A percentile compares a stretch with the other conserved stretches of the same genome.
phyloP scores from a whole-genome alignment of 805 yeast species.

The Gaillardinia entomophila region DNA sequence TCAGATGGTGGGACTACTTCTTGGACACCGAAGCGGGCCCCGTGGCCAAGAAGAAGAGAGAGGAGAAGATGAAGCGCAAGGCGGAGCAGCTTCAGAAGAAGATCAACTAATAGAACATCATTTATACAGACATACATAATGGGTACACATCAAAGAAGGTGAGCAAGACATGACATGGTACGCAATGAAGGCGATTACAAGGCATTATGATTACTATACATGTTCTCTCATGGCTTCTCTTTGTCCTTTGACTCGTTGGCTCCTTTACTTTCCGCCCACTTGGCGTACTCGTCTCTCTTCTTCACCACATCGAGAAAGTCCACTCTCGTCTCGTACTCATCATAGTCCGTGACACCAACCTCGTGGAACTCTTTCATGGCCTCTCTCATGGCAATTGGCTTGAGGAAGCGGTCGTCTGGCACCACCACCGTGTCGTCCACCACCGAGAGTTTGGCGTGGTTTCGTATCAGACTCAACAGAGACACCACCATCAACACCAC shows the following conservation, averaged over 20 bases:
- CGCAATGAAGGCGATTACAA: too few relatives aligned
- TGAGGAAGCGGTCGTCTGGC: slow-evolving; percentile 29
- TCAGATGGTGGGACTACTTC: slow-evolving; percentile 53
- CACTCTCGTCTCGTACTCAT: slow-evolving; percentile 43
- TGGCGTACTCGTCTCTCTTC: slow-evolving; percentile 40
- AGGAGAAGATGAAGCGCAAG: slow-evolving; percentile 32
- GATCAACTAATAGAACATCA: slow-evolving; percentile 5
- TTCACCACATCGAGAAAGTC: slow-evolving; percentile 44
- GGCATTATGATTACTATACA: too few relatives aligned
- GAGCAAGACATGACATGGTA: too few relatives aligned
- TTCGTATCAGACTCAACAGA: slow-evolving; percentile 25
- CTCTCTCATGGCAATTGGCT: slow-evolving; percentile 40
- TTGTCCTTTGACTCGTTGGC: too few relatives aligned
- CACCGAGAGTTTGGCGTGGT: slow-evolving; percentile 11
- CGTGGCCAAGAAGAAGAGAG: slow-evolving; percentile 44
- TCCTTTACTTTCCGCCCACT: slow-evolving; percentile 26
- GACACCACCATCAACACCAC: slow-evolving; percentile 38
- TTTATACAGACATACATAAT: too few relatives aligned
- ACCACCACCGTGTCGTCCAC: slow-evolving; percentile 20
- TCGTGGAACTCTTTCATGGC: slow-evolving; percentile 45
- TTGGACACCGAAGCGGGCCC: slow-evolving; percentile 55
- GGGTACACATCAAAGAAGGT: too few relatives aligned
- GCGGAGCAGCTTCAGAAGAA: slow-evolving; percentile 32
- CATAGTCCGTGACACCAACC: slow-evolving; percentile 43
- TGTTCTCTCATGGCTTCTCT: too few relatives aligned